phyloP scores from a whole-genome alignment of 352 stramenopile genomes.

The Phytopythium mirpurense region DNA sequence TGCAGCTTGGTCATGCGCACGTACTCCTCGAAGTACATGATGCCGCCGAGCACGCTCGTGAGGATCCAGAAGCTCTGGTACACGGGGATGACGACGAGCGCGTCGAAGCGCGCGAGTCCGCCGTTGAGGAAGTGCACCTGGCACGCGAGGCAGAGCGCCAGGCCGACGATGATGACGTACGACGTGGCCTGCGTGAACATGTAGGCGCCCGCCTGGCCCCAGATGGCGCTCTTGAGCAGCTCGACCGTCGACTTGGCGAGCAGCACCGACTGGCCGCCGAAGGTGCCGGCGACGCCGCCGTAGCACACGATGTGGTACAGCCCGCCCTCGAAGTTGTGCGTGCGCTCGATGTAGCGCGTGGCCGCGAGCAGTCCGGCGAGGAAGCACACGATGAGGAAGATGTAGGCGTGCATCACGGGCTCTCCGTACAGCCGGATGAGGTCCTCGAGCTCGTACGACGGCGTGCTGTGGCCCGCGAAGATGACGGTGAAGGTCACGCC shows the following conservation, averaged over 20 bases:
- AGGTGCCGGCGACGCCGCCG: slow-evolving; percentile 81
- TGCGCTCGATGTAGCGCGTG: slow-evolving; percentile 67
- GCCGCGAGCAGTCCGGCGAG: slow-evolving; percentile 53
- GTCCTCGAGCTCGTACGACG: slow-evolving; percentile 82
- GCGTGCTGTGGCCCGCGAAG: slow-evolving; percentile 83
- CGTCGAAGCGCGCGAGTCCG: slow-evolving; percentile 85
- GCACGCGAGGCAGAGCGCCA: slow-evolving; percentile 63
- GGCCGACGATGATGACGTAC: slow-evolving; percentile 72
- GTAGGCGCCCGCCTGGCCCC: slow-evolving; percentile 62
- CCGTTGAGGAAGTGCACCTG: slow-evolving; percentile 89
- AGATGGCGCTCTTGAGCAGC: slow-evolving; percentile 88
- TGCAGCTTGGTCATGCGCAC: slow-evolving; percentile 74
- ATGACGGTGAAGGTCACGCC: slow-evolving; percentile 88
- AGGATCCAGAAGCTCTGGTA: slow-evolving; percentile 92
- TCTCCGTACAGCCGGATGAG: slow-evolving; percentile 80
- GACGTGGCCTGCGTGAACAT: slow-evolving; percentile 75
- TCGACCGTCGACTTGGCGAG: slow-evolving; percentile 89
- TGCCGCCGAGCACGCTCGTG: slow-evolving; percentile 85
- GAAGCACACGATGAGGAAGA: slow-evolving; percentile 69
- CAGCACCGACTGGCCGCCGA: slow-evolving; percentile 86
- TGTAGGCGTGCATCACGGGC: slow-evolving; percentile 80
- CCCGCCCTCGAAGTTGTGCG: slow-evolving; percentile 58
- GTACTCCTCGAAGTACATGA: slow-evolving; percentile 93
- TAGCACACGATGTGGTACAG: slow-evolving; percentile 87
- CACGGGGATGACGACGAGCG: slow-evolving; percentile 85